These are phyloP conservation scores for Neurospora hispaniola DNA, from an alignment of 495 filamentous ascomycete genomes.

Conservation along the genomic window DNA sequence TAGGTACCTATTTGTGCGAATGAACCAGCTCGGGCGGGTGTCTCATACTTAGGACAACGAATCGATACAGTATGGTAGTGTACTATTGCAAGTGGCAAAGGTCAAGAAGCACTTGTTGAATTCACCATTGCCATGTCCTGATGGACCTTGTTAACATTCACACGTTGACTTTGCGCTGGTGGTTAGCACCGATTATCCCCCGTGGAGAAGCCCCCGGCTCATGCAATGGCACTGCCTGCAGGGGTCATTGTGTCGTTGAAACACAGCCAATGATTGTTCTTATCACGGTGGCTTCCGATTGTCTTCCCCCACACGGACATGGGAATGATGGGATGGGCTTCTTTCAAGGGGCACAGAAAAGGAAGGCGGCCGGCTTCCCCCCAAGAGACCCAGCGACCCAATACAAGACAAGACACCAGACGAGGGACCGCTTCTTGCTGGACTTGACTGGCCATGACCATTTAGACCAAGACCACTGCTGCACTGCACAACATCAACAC, in stretches of 20 bases:
- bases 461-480: not conserved
- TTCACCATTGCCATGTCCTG: not conserved
- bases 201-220: not conserved
- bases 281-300: not conserved
- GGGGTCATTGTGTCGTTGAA: not conserved
- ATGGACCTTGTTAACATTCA: constrained; percentile 10
- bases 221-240: not conserved
- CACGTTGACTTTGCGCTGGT: not conserved
- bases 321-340: not conserved
- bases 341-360: constrained; percentile 3
- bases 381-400: not conserved
- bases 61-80: not conserved
- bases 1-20: not conserved
- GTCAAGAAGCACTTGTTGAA: not conserved
- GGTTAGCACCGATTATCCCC: constrained; percentile 13
- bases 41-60: not conserved
- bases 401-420: not conserved
- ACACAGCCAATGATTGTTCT: not conserved
- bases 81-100: not conserved
- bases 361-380: not conserved
- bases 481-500: not conserved
- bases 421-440: not conserved
- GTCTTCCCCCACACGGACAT: constrained; percentile 4
- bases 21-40: not conserved
- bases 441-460: not conserved